phyloP scores from a whole-genome alignment of 495 filamentous ascomycete genomes.

The Chaetomium cochliodes region DNA sequence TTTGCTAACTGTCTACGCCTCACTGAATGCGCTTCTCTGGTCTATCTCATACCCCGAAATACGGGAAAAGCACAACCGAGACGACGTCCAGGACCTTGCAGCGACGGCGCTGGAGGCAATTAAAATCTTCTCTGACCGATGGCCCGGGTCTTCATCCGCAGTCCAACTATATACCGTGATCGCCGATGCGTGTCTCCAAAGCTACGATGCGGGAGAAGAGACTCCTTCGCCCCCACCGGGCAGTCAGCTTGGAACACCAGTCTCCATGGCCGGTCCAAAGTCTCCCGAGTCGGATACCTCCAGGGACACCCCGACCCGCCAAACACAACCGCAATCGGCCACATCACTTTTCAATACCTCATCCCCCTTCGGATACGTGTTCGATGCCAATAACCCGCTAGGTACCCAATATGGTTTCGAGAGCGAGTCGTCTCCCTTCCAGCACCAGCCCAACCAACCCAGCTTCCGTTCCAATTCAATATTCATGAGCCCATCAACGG shows the following conservation, averaged over 20 bases:
- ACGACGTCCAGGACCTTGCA: conserved; percentile 70
- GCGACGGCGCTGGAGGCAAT: conserved; percentile 72
- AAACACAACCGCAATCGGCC: conserved; percentile 22
- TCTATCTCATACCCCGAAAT: conserved; percentile 80
- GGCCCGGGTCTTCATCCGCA: conserved; percentile 87
- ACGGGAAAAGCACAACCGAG: conserved; percentile 62
- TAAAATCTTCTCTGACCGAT: conserved; percentile 69
- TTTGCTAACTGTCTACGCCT: conserved; percentile 80
- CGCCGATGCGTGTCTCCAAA: conserved; percentile 76
- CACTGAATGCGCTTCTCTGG: conserved; percentile 86
- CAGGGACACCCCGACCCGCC: conserved; percentile 20
- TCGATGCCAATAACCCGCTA: conserved; percentile 46
- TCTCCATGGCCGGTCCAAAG: conserved; percentile 47
- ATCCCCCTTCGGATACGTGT: conserved; percentile 54
- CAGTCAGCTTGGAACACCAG: conserved; percentile 62
- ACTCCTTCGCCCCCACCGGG: conserved; percentile 49
- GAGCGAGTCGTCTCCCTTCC: conserved; percentile 35
- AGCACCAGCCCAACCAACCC: conserved; percentile 40
- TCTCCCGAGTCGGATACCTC: conserved; percentile 45
- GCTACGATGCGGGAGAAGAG: conserved; percentile 65
- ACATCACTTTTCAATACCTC: conserved; percentile 38
- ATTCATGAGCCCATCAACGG: conserved; percentile 50
- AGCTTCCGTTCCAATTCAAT: conserved; percentile 58
- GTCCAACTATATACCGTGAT: conserved; percentile 75
- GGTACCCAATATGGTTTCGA: conserved; percentile 33